These are phyloP conservation scores for Lichtheimia hyalospora DNA, from an alignment of 371 early-diverging fungal genomes.

Conservation along the genomic window DNA sequence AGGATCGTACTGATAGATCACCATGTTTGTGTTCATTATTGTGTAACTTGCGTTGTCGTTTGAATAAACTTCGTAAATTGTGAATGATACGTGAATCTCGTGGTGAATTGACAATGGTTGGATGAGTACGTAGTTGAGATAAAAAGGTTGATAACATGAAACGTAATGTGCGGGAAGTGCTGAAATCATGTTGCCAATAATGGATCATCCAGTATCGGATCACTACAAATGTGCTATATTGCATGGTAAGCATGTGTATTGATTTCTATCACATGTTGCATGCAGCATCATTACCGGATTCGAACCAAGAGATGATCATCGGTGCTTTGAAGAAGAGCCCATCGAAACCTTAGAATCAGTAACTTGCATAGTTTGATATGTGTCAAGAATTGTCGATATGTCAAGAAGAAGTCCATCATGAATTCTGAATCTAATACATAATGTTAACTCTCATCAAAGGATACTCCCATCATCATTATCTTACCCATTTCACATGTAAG, in stretches of 20 bases:
- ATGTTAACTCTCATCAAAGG: not conserved
- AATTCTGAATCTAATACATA: slow-evolving; percentile 40
- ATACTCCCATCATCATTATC: not conserved
- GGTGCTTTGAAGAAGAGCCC: slow-evolving; percentile 45
- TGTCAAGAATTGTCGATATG: slow-evolving; percentile 45
- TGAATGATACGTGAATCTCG: slow-evolving; percentile 46
- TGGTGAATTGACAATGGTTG: slow-evolving; percentile 38
- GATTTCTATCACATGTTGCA: not conserved
- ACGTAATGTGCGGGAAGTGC: slow-evolving; percentile 39
- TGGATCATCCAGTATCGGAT: slow-evolving; percentile 52
- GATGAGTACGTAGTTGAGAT: slow-evolving; percentile 40
- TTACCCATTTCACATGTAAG: slow-evolving; percentile 61
- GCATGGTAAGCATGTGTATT: not conserved
- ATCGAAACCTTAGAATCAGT: slow-evolving; percentile 48
- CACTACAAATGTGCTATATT: slow-evolving; percentile 48
- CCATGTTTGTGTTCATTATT: not conserved
- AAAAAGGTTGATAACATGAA: slow-evolving; percentile 50
- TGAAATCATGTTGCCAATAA: slow-evolving; percentile 48
- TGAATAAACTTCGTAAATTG: slow-evolving; percentile 35
- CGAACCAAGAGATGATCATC: slow-evolving; percentile 42
- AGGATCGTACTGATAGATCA: slow-evolving; percentile 3
- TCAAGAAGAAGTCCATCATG: slow-evolving; percentile 49
- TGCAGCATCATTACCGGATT: slow-evolving; percentile 31
- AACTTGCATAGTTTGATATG: slow-evolving; percentile 48
- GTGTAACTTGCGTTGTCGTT: slow-evolving; percentile 35